Evolutionary conservation across 768 basidiomycete species (phyloP), one percentile per base, ranked within the genome.

Genomic region (Rhodocollybia butyracea): DNA sequence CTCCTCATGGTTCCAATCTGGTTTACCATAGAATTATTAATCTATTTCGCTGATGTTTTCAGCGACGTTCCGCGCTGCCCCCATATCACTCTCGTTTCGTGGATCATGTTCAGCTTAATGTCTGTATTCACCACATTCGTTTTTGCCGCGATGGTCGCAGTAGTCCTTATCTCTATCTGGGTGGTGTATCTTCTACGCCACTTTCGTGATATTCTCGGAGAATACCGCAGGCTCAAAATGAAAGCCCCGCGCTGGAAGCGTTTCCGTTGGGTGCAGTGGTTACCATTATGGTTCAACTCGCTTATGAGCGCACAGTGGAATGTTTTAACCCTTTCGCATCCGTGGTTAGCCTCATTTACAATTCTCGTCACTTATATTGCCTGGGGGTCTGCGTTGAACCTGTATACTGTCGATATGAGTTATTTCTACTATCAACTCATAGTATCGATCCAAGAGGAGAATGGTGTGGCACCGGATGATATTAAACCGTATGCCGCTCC

Each of bases 311-410:
- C 56, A 5, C 42, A 45, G 24, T 57, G 56, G 56, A 36, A 52
- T 21, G 56, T 57, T n/a, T 42, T 57, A 3, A 57, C 56, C 30
- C 34, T 53, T 15, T 39, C 40, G 8, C 56, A 57, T 51, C 50
- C 32, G 15, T 57, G 51, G 56, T 7, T 57, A 32, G 21, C 46
- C 4, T 36, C 51, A 22, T 43, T 57, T 11, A 38, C 27, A 15
- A 30, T 57, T 21, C 2, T 22, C 11, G 53, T 39, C 5, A 32
- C 51, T 21, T 57, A 57, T 17, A n/a, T 57, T 32, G 27, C 26
- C 6, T 57, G 51, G 56, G 56, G 48, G 10, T 45, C 48, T 29
- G 41, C 56, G 11, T 46, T 57, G 30, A 38, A 42, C 10, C 38
- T 57, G 13, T 46, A 46, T 32, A 32, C 27, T 15, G 2, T 36